Evolutionary conservation across 805 yeast species (phyloP).

Genomic region (Metschnikowia baotianmanensis): DNA sequence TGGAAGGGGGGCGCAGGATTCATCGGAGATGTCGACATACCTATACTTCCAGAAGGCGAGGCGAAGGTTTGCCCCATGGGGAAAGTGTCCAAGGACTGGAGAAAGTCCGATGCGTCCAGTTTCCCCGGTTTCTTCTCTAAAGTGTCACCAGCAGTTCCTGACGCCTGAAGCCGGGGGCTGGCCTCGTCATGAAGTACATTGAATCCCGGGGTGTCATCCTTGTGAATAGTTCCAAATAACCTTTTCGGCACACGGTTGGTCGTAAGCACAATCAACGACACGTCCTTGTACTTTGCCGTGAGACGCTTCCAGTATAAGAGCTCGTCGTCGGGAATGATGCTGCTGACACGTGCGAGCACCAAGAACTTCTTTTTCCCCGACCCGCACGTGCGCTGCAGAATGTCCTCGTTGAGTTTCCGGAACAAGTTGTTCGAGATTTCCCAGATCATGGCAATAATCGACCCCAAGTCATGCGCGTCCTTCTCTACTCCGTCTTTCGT

Average conservation of each 20-base stretch:
- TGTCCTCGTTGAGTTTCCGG: slow-evolving; percentile 33
- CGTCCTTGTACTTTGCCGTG: slow-evolving; percentile 53
- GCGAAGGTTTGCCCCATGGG: slow-evolving; percentile 16
- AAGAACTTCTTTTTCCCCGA: slow-evolving; percentile 56
- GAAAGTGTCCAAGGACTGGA: slow-evolving; percentile 17
- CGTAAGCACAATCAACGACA: slow-evolving; percentile 67
- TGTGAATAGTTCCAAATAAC: slow-evolving; percentile 20
- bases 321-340: slow-evolving; percentile 79
- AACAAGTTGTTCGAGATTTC: slow-evolving; percentile 48
- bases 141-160: slow-evolving; percentile 12
- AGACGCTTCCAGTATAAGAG: slow-evolving; percentile 74
- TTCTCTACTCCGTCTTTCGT: slow-evolving; percentile 7
- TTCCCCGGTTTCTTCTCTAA: neutral
- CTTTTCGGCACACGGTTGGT: slow-evolving; percentile 59
- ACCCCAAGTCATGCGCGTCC: slow-evolving; percentile 33
- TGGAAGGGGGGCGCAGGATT: slow-evolving; percentile 29
- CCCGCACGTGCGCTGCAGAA: slow-evolving; percentile 29
- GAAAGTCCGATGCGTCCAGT: slow-evolving; percentile 15
- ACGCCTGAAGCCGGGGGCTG: neutral
- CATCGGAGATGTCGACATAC: slow-evolving; percentile 29
- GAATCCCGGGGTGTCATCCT: slow-evolving; percentile 21
- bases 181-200: neutral
- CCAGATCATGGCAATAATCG: slow-evolving; percentile 68
- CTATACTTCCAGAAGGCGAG: slow-evolving; percentile 17
- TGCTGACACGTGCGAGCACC: slow-evolving; percentile 67